Evolutionary conservation across 805 yeast genomes (phyloP).

Genomic region (Sugiyamaella marilandica): DNA sequence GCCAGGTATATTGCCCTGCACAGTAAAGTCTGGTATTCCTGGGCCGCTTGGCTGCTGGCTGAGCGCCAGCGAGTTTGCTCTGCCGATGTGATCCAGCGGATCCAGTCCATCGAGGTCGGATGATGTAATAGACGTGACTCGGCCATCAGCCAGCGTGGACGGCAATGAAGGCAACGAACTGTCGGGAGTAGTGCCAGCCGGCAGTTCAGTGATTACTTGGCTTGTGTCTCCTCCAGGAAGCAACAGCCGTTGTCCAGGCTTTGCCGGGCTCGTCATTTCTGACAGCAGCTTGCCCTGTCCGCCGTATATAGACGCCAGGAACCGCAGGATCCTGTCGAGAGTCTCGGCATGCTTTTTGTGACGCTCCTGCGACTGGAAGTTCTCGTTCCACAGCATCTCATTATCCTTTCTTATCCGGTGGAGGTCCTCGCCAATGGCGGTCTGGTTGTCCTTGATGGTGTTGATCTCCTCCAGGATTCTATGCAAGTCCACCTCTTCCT

Average conservation of each 20-base stretch:
- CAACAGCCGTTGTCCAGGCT: constrained; percentile 11
- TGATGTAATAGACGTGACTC: background rate
- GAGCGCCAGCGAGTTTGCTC: background rate
- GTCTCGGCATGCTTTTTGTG: constrained; percentile 84
- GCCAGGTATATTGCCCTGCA: background rate
- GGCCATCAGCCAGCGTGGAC: background rate
- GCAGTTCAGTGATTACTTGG: background rate
- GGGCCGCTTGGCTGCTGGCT: background rate
- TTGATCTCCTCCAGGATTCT: constrained; percentile 68
- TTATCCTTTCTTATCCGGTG: constrained; percentile 81
- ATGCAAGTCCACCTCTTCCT: constrained; percentile 37
- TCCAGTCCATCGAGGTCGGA: background rate
- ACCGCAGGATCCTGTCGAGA: constrained; percentile 78
- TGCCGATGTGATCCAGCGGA: background rate
- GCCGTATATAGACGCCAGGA: constrained; percentile 79
- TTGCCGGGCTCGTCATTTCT: constrained; percentile 21
- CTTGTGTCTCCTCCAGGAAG: constrained; percentile 11
- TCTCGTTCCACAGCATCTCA: constrained; percentile 87
- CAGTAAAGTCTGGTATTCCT: background rate
- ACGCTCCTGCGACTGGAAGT: constrained; percentile 74
- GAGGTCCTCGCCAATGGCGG: constrained; percentile 77
- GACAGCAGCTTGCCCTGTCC: constrained; percentile 47
- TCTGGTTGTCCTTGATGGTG: constrained; percentile 68
- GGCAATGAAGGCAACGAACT: no score
- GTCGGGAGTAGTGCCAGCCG: background rate